phyloP scores from a whole-genome alignment of 331 rosid genomes.

The Erythrophleum ivorense region DNA sequence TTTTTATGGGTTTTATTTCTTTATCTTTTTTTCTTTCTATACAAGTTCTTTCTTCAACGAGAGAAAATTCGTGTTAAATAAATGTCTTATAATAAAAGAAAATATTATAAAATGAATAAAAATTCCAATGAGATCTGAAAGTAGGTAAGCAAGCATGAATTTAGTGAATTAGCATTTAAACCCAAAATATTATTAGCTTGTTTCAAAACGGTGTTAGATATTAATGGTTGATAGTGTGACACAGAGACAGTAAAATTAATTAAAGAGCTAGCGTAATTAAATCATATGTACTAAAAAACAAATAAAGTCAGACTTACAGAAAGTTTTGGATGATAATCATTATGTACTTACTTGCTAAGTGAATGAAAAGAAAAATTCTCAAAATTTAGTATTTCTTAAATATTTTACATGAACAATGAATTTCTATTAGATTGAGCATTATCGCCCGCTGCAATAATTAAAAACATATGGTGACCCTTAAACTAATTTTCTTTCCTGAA shows the following conservation, averaged over 20 bases:
- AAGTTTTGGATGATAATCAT: background rate
- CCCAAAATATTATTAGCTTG: background rate
- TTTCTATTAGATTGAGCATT: background rate
- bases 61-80: too few species aligned
- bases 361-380: background rate
- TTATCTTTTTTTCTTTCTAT: too few species aligned
- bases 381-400: background rate
- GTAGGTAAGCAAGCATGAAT: too few species aligned
- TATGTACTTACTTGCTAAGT: background rate
- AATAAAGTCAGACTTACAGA: background rate
- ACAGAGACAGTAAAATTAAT: too few species aligned
- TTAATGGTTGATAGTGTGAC: background rate
- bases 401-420: background rate
- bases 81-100: too few species aligned
- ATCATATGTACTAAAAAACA: background rate
- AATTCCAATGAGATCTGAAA: too few species aligned
- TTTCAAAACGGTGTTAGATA: background rate
- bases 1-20: too few species aligned
- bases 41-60: too few species aligned
- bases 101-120: too few species aligned
- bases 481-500: background rate
- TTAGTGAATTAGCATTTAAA: too few species aligned
- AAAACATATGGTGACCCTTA: background rate
- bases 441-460: background rate
- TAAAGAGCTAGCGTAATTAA: too few species aligned